A percentile compares a stretch with the other conserved stretches of the same genome.
Conservation (phyloP, 306 rosid genomes). For the Pyrus bretschneideri region DNA sequence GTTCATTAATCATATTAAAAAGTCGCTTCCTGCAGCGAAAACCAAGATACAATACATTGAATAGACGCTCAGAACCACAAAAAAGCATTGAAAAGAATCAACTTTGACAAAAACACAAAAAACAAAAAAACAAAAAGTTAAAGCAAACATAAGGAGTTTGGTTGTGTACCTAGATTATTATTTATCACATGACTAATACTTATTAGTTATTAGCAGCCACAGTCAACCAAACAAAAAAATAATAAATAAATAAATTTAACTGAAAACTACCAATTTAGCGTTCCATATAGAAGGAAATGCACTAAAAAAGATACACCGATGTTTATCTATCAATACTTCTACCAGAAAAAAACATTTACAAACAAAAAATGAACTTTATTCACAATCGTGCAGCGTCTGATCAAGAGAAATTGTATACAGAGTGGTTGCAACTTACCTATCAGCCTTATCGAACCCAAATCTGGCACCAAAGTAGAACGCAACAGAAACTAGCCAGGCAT, state of each 20-base stretch:
- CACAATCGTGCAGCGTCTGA: neutral
- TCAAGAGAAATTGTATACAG: neutral
- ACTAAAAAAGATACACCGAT: neutral
- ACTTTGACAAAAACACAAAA: too few relatives aligned
- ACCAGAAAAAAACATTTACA: neutral
- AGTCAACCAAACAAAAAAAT: neutral
- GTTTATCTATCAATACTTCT: neutral
- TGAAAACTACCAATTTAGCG: neutral
- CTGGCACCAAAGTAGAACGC: conserved; percentile 93
- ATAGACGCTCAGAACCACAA: neutral
- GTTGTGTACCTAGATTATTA: too few relatives aligned
- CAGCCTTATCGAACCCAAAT: conserved; percentile 77
- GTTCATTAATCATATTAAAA: conserved; percentile 75
- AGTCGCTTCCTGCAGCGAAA: conserved; percentile 64
- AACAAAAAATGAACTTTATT: neutral
- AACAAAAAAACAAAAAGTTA: too few relatives aligned
- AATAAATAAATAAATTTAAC: neutral
- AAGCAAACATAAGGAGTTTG: too few relatives aligned
- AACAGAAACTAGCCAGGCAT: conserved; percentile 89
- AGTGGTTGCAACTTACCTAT: conserved; percentile 46
- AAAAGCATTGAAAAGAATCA: too few relatives aligned
- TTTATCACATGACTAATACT: too few relatives aligned
- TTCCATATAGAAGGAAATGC: neutral
- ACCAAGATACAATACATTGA: neutral
- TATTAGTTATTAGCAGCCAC: too few relatives aligned